A percentile compares a stretch with the other conserved stretches of the same genome.
These are phyloP conservation scores for Tuber calosporum DNA, from an alignment of 495 filamentous ascomycete species.

Conservation along the genomic window DNA sequence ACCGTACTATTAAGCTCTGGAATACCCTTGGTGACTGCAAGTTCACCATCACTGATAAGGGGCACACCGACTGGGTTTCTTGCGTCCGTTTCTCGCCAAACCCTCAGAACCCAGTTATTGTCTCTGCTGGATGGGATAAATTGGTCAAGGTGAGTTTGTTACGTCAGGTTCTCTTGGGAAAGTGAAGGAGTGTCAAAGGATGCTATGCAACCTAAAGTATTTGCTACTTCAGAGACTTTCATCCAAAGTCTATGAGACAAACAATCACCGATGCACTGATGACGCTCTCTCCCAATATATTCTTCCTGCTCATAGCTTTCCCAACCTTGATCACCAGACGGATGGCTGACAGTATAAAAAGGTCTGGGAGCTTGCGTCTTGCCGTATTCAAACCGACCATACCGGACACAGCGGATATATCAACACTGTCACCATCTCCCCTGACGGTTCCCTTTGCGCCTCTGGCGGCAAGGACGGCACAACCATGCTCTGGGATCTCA, in stretches of 20 bases:
- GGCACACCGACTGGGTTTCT: conserved; percentile 98
- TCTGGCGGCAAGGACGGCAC: conserved; percentile 99
- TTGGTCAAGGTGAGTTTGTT: conserved; percentile 84
- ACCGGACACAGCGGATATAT: conserved; percentile 99
- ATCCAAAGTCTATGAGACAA: conserved; percentile 87
- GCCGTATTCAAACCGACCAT: conserved; percentile 99
- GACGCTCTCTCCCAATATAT: conserved; percentile 36
- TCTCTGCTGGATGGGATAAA: conserved; percentile 99
- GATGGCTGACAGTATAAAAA: conserved; percentile 41
- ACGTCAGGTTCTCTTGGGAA: conserved; percentile 25
- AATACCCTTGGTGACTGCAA: conserved; percentile 99
- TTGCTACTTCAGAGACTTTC: conserved; percentile 99
- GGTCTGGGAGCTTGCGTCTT: conserved; percentile 99
- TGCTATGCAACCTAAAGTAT: conserved; percentile 90
- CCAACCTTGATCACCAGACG: background rate
- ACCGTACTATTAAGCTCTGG: conserved; percentile 99
- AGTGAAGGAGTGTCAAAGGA: conserved; percentile 57
- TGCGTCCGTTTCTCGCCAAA: conserved; percentile 99
- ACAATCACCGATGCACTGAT: conserved; percentile 86
- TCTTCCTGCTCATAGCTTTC: conserved; percentile 24
- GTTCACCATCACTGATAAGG: conserved; percentile 99
- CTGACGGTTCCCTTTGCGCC: conserved; percentile 97
- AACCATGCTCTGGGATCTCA: conserved; percentile 99
- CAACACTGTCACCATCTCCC: conserved; percentile 99
- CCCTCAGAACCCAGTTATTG: conserved; percentile 99